phyloP scores from a whole-genome alignment of 2,329 filamentous ascomycete genomes.

The Hymenoscyphus infarciens region DNA sequence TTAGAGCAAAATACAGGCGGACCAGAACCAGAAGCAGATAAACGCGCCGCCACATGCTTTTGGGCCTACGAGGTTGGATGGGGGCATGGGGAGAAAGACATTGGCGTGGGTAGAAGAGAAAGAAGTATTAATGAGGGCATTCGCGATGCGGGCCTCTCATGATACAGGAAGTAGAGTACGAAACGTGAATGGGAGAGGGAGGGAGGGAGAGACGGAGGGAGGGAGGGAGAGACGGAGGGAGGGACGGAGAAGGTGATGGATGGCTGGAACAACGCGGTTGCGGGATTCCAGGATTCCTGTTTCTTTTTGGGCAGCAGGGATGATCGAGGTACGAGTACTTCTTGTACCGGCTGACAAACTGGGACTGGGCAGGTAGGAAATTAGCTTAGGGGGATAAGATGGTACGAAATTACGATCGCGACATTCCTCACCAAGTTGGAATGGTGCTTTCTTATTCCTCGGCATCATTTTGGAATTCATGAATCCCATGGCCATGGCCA shows the following conservation, averaged over 20 bases:
- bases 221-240: neutral
- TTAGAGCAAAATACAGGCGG: conserved; percentile 89
- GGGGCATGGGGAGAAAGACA: conserved; percentile 21
- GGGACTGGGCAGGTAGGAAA: conserved; percentile 1
- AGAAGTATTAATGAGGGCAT: conserved; percentile 20
- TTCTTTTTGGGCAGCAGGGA: neutral
- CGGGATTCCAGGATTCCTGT: neutral
- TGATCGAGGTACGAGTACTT: conserved; percentile 1
- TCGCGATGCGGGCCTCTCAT: conserved; percentile 17
- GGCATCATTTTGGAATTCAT: neutral
- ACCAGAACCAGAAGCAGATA: conserved; percentile 83
- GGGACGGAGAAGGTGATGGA: neutral
- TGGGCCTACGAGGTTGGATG: conserved; percentile 21
- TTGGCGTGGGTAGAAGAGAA: conserved; percentile 23
- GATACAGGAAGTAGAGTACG: neutral
- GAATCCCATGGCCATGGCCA: too few relatives aligned
- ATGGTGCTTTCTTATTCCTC: neutral
- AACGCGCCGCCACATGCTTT: conserved; percentile 81
- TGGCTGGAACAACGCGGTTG: conserved; percentile 1
- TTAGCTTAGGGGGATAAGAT: neutral
- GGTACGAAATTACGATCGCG: neutral
- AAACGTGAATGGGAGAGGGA: neutral
- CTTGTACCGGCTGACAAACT: neutral
- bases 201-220: neutral
- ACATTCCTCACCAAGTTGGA: conserved; percentile 2